Conservation (phyloP, 1,139 yeast species). For the Blastobotrys aristatus region DNA sequence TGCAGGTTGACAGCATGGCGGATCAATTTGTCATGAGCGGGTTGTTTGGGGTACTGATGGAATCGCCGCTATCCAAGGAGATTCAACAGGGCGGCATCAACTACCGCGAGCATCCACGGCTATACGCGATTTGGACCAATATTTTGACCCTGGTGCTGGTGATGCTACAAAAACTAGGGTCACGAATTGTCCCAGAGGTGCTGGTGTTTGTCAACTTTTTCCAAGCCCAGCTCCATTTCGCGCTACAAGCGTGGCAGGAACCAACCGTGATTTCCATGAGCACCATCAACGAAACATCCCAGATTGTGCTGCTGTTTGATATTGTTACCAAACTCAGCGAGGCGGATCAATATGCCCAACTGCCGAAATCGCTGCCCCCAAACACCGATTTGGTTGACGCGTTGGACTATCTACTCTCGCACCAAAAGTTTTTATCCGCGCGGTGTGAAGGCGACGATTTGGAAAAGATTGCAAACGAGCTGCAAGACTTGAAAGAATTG, state of each 20-base stretch:
- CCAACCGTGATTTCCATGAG: conserved; percentile 43
- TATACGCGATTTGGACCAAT: conserved; percentile 76
- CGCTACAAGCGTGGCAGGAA: conserved; percentile 67
- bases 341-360: conserved; percentile 32
- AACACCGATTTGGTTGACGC: conserved; percentile 50
- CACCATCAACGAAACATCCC: conserved; percentile 71
- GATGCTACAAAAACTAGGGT: conserved; percentile 59
- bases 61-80: conserved; percentile 63
- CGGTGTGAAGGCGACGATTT: conserved; percentile 45
- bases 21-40: conserved; percentile 62
- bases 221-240: conserved; percentile 54
- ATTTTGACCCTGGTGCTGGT: conserved; percentile 62
- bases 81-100: conserved; percentile 63
- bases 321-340: conserved; percentile 41
- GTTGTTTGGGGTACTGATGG: conserved; percentile 62
- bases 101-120: conserved; percentile 45
- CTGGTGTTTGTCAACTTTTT: conserved; percentile 61
- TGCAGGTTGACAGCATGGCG: conserved; percentile 59
- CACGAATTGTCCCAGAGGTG: conserved; percentile 58
- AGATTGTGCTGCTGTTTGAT: conserved; percentile 62
- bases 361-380: conserved; percentile 12
- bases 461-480: conserved; percentile 22
- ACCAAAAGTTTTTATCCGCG: conserved; percentile 76
- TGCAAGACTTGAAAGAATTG: conserved; percentile 26
- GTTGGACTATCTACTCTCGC: conserved; percentile 67